Conservation (phyloP, 495 filamentous ascomycete genomes). For the Neurospora sp. region DNA sequence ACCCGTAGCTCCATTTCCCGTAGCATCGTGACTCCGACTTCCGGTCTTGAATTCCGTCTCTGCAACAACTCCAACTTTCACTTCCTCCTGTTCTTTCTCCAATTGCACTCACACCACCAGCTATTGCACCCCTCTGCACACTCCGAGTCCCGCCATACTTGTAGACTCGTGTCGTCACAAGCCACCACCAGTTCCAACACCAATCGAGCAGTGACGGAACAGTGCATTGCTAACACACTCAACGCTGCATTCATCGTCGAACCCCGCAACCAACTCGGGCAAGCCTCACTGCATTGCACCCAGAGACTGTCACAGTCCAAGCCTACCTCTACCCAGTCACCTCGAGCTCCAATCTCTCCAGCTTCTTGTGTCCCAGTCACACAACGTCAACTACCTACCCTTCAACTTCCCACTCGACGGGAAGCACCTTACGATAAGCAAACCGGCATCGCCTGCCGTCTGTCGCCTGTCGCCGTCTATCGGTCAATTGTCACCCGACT, state of each 20-base stretch:
- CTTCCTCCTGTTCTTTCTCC: neutral
- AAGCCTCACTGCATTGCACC: neutral
- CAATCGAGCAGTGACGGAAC: neutral
- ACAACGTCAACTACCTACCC: neutral
- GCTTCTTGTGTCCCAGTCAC: neutral
- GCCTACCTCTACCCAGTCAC: neutral
- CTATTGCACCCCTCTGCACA: neutral
- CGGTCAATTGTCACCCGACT: constrained; percentile 17
- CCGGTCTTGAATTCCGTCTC: neutral
- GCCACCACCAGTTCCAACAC: neutral
- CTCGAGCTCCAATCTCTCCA: neutral
- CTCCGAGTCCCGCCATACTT: neutral
- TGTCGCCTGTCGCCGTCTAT: constrained; percentile 8
- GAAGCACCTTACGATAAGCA: neutral
- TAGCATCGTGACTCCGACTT: neutral
- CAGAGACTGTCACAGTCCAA: neutral
- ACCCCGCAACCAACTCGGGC: neutral
- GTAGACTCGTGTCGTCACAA: neutral
- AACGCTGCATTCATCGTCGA: neutral
- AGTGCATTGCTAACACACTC: neutral
- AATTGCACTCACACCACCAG: neutral
- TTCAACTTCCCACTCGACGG: neutral
- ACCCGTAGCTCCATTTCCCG: neutral
- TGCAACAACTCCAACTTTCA: neutral
- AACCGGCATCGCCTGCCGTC: neutral